Base-by-base conservation (phyloP, 2,329 filamentous ascomycete genomes). In the Epichloe elymi region DNA sequence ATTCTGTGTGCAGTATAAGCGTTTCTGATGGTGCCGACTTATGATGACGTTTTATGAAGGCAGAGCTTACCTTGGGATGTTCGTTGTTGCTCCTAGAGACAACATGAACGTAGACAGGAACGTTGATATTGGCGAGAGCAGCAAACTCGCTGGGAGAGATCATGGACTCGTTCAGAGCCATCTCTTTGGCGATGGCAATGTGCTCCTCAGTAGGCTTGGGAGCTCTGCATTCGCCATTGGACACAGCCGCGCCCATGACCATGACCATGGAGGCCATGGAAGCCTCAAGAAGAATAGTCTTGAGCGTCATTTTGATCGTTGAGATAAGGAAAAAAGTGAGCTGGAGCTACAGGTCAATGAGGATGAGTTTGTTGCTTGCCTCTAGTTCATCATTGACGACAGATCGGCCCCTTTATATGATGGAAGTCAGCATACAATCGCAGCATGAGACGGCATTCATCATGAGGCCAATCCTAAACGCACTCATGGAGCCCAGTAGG, bases 31-130 rank as follows among this genome's bases (percentile, higher is more conserved):
- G 23, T 17, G 37, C 3, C 11, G 8, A 42, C 14, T 14, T 11
- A 41, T 8, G 1, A 26, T 26, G 23, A 26, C 2, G 26, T 7
- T 12, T 17, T n/a, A 41, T 5, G 5, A 35, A 11, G 23, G 12
- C 20, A 42, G 14, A 12, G 17, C 42, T 39, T 26, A 46, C 49
- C 36, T 35, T 46, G 41, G 36, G 8, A 46, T 17, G 7, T 17
- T 46, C 6, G 7, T 36, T 36, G 10, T 51, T 19, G 10, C 4
- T 7, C n/a, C 8, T 15, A 19, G 49, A 12, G 6, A 51, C 49
- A 26, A 43, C 11, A 17, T 51, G 49, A 40, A 48, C 43, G 19
- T 51, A 47, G 3, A 51, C 37, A 17, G 49, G 49, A 19, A 51
- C 38, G 12, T 43, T 19, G 7, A 51, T n/a, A 10, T 45, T 17